Conservation (phyloP, 2,329 filamentous ascomycete species). For the Aspergillus sp. region DNA sequence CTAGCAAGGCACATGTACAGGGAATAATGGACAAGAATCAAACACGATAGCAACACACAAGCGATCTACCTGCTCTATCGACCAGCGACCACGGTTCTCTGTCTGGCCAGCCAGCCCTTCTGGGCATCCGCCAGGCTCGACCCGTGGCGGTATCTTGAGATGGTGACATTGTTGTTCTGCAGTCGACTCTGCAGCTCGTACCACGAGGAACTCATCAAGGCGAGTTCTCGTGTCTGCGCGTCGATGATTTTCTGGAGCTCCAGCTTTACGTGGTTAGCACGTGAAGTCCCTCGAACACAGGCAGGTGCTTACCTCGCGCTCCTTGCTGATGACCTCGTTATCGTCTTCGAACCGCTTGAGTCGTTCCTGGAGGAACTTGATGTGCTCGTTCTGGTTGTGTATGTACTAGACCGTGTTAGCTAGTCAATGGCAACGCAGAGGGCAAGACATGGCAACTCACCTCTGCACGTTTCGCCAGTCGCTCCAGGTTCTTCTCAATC, state of each 20-base stretch:
- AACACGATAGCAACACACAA: neutral
- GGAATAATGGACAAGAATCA: neutral
- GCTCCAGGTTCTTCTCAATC: conserved; percentile 54
- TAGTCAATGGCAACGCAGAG: too few relatives aligned
- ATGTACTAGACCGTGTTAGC: conserved; percentile 37
- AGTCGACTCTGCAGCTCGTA: conserved; percentile 47
- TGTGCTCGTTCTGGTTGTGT: conserved; percentile 42
- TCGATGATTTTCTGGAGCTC: conserved; percentile 43
- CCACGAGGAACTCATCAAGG: conserved; percentile 48
- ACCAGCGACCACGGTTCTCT: conserved; percentile 42
- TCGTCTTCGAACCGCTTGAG: conserved; percentile 41
- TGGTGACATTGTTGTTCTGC: conserved; percentile 43
- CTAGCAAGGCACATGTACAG: neutral
- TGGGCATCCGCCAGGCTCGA: conserved; percentile 37
- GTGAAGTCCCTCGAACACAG: neutral
- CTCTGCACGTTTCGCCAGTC: conserved; percentile 43
- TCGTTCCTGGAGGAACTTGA: conserved; percentile 42
- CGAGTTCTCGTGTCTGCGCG: conserved; percentile 43
- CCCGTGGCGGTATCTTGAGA: conserved; percentile 41
- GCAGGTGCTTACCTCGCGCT: conserved; percentile 36
- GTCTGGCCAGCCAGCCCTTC: conserved; percentile 45
- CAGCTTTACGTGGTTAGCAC: conserved; percentile 22
- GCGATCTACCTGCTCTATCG: conserved; percentile 16
- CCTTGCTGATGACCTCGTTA: conserved; percentile 36
- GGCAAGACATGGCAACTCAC: conserved; percentile 31